Evolutionary conservation across 148 eudicot species (phyloP).

Genomic region (Amaranthus cruentus): DNA sequence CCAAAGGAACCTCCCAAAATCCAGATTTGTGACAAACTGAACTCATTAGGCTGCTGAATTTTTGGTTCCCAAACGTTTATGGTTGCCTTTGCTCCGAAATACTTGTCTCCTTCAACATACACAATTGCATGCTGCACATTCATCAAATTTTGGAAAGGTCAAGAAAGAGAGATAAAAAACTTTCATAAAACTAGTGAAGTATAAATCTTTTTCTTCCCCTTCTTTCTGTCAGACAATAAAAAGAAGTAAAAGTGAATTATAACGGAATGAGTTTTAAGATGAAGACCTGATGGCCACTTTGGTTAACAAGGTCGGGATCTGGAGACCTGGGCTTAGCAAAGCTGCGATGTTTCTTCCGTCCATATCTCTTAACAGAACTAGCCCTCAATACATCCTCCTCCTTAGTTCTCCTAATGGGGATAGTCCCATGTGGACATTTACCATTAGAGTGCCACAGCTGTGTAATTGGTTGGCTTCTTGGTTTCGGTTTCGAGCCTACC

Average conservation of each 20-base stretch:
- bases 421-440: conserved; percentile 61
- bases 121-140: conserved; percentile 81
- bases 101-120: conserved; percentile 93
- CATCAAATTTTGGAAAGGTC: background rate
- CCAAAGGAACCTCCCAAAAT: conserved; percentile 93
- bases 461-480: conserved; percentile 29
- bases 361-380: conserved; percentile 73
- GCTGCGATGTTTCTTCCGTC: conserved; percentile 68
- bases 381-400: conserved; percentile 81
- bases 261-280: background rate
- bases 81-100: conserved; percentile 92
- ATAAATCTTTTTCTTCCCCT: too few species aligned
- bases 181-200: too few species aligned
- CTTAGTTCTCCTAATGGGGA: conserved; percentile 86
- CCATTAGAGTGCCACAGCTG: conserved; percentile 91
- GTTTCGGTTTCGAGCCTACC: conserved; percentile 15
- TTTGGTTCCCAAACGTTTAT: conserved; percentile 94
- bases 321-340: conserved; percentile 82
- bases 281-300: conserved; percentile 91
- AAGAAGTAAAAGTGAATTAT: background rate
- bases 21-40: conserved; percentile 95
- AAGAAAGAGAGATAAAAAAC: too few species aligned
- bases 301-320: conserved; percentile 81
- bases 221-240: too few species aligned
- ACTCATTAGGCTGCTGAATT: conserved; percentile 93